Evolutionary conservation across 768 basidiomycete species (phyloP), one percentile per base, ranked within the genome.

Genomic region (Peribolospora kevripleyi): DNA sequence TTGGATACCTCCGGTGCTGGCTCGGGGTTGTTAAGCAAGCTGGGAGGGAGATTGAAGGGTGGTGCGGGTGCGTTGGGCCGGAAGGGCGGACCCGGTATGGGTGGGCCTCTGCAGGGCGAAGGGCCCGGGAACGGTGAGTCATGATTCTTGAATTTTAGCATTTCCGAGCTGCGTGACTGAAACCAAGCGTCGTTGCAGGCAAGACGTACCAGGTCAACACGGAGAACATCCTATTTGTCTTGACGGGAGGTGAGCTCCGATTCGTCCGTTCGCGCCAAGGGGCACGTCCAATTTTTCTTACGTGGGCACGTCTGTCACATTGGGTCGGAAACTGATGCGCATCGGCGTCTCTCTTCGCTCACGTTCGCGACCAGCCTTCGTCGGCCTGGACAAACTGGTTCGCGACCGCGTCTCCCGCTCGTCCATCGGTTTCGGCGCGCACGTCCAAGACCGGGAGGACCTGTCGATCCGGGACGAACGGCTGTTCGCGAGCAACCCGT

Each of bases 191-290:
- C 25, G 25, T 25, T 25, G 1, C 25, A 25, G 25, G 25, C 25
- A 25, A 25, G 75, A 50, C 70, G 72, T 40, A 72, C 61, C 76
- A 78, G 53, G 79, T 88, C 43, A 82, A 88, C 66, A 91, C 87
- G 0, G 77, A 81, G 6, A 88, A 95, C 61, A 77, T 95, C 37
- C 70, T 97, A n/a, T 97, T 97, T 68, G 82, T 97, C 57, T 66
- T 91, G 8, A 88, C 86, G 51, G 91, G 91, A 2, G 91, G 91
- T 0, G 59, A 59, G 49, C 47, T 13, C n/a, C 14, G 1, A 2
- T 42, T 0, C 7, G 50, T 11, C 8, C 37, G 7, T 14, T 8
- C 2, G 13, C 50, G 50, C 13, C n/a, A 39, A 9, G 36, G 50
- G 7, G 41, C 7, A 51, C 13, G 7, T 37, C 7, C 50, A 51